Percentiles rank a stretch among this genome's conserved stretches.
These are phyloP conservation scores for Shiraia bambusicola DNA, from an alignment of 2,329 filamentous ascomycete species.

Conservation along the genomic window DNA sequence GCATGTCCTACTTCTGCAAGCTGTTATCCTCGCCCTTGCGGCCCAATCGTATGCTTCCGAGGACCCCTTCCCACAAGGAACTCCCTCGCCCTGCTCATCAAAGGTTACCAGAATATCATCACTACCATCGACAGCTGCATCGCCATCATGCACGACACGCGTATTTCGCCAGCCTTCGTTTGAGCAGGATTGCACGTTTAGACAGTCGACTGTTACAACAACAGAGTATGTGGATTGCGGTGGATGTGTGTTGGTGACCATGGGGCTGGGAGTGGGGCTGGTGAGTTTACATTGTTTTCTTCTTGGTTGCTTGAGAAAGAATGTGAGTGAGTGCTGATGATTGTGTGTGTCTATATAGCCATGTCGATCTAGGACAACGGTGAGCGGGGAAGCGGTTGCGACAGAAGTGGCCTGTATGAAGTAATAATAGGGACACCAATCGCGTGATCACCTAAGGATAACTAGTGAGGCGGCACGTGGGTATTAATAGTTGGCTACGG, in stretches of 20 bases:
- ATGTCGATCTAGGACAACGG: conserved; percentile 19
- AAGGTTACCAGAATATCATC: too few relatives aligned
- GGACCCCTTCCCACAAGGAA: too few relatives aligned
- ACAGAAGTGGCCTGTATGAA: conserved; percentile 18
- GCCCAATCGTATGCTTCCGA: too few relatives aligned
- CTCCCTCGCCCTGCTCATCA: conserved; percentile 3
- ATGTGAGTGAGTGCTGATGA: conserved; percentile 4
- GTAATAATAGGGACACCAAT: too few relatives aligned
- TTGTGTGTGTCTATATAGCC: conserved; percentile 10
- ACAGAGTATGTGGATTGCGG: conserved; percentile 32
- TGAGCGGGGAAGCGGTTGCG: conserved; percentile 13
- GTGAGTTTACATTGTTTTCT: conserved; percentile 17
- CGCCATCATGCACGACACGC: conserved; percentile 18
- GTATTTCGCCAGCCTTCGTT: conserved; percentile 21
- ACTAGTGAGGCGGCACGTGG: too few relatives aligned
- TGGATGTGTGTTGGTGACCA: conserved; percentile 24
- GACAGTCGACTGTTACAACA: conserved; percentile 21
- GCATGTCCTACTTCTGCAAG: too few relatives aligned
- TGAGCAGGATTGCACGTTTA: conserved; percentile 25
- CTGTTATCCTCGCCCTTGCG: too few relatives aligned
- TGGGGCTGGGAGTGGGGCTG: conserved; percentile 24
- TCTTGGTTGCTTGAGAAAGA: too few relatives aligned
- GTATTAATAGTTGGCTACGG: too few relatives aligned
- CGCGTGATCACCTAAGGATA: too few relatives aligned
- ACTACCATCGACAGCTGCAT: too few relatives aligned